Base-by-base conservation (phyloP, 2,329 filamentous ascomycete genomes). In the Chrysoporthe deuterocubensis region DNA sequence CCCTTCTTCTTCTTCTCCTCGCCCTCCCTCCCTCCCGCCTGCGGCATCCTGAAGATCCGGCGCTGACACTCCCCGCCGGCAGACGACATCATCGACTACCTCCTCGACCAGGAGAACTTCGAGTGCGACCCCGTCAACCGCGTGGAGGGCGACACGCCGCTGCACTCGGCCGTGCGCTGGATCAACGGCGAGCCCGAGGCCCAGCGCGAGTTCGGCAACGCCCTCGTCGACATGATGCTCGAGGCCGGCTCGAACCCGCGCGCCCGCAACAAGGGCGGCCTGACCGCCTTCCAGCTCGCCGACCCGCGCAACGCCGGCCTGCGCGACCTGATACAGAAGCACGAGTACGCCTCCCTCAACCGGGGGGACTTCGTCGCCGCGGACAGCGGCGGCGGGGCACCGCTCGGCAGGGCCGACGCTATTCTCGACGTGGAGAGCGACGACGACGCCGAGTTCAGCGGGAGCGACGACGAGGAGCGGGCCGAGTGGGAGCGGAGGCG, bases 71-170 rank as follows among this genome's bases (percentile, higher is more conserved):
- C 37, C 14, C n/a, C 5, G 2, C 21, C 16, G 18, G 48, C 69
- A 92, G 90, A 93, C 82, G 92, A 96, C 75, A 84, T 94, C 70
- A 90, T 96, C 76, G 92, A 96, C 81, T 80, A 88, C 74, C 89
- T 96, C 67, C 90, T 96, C 72, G 92, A 96, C 82, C 92, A 95
- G 78, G 89, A 91, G 72, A 89, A 90, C 73, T 90, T 96, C 78
- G 93, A 96, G 81, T 95, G 94, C 81, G 93, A 96, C 81, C 91
- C 92, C 65, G 75, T 89, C 74, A 91, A 89, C 81, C 87, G 86
- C 73, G 78, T 85, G 75, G 91, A 95, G 69, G 85, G 87, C 70
- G 92, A 96, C 79, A 94, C 92, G 2, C 92, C 92, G 42, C 84
- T 96, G 68, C 93, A 96, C 84, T 88, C 88, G 75, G 92, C 89